Base-by-base conservation (phyloP, 345 rosid species). In the Zanthoxylum bungeanum region DNA sequence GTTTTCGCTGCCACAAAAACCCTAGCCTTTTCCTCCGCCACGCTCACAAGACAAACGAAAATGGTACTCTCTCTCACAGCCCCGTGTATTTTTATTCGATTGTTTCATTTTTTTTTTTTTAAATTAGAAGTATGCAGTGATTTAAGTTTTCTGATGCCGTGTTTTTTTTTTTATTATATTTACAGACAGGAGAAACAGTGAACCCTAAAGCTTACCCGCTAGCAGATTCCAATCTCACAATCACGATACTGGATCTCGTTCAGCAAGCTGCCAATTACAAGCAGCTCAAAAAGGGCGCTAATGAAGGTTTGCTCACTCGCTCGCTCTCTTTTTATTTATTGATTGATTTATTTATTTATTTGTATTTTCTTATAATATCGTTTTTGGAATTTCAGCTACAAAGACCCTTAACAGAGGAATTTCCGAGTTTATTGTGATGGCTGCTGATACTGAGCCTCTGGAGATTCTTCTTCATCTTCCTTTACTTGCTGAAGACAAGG, bases 231-330 rank as follows among this genome's bases (percentile, higher is more conserved):
- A 90, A 92, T 82, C 78, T 95, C 37, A 52, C 89, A 0, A 87
- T 87, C 22, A 90, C 98, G 9, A 95, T 95, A 34, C 79, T 92
- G 25, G 98, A 95, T 82, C 96, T 95, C 19, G 88, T 95, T 72
- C 97, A 92, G 66, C 98, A 95, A 83, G 99, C 98, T 39, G 88
- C 96, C 61, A 89, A 92, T 73, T 91, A 92, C 92, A 92, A 90
- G 87, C 99, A 95, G 78, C 99, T 95, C 72, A 95, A 95, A 70
- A 94, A 95, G 84, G 98, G 98, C 5, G 98, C 97, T 25, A 95
- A 95, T 70, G 99, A 95, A 90, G 98, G 97, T 87, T 36, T 46
- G 9, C 12, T 2, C 10, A 7, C 5, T 6, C 28, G 8, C 27
- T n/a, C 58, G 39, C 47, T 16, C 28, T 21, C 30, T 44, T 1